Evolutionary conservation across 2,329 filamentous ascomycete genomes (phyloP), one percentile per base, ranked within the genome.

Genomic region (Talaromyces sp.): DNA sequence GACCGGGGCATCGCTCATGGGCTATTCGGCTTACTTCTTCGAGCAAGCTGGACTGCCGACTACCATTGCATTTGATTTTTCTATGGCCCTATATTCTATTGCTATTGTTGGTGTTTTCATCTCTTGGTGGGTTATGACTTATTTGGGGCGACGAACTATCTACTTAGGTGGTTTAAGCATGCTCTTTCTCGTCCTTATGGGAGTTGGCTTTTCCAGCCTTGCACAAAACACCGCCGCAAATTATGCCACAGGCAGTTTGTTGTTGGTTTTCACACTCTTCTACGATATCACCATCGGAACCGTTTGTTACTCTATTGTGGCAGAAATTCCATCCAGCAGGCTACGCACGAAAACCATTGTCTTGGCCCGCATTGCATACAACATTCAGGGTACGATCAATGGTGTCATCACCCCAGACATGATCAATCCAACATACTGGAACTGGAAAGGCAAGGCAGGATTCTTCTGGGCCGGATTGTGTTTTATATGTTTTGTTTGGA

Each of bases 341-440:
- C 81, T 96, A 35, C 89, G 92, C 70, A 92, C 94, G 77, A 96
- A 96, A 80, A 96, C 92, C 0, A 88, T 96, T 21, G 91, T 94
- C 1, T 83, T 96, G 3, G 91, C 89, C 1, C 88, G 92, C 58
- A 90, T 90, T 67, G 77, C 91, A 53, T 90, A 89, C 80, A 92
- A 94, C 68, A 79, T 96, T 55, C 88, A 92, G 46, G 88, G 85
- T 63, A 96, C 96, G 65, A 77, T 96, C 67, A 90, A 87, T 70
- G 88, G 86, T 54, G 88, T 96, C 3, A 75, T 96, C 41, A 94
- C 91, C 0, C 92, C 92, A 0, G 95, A 95, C 76, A 96, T 96
- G 92, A 82, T 96, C 41, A 96, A 96, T 75, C 91, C 92, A 0
- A 82, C 80, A 0, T 88, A 86, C 0, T 96, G 92, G 92, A 80